A percentile compares a stretch with the other conserved stretches of the same genome.
These are phyloP conservation scores for Gentiana straminea DNA, from an alignment of 257 asterid genomes.

Conservation along the genomic window DNA sequence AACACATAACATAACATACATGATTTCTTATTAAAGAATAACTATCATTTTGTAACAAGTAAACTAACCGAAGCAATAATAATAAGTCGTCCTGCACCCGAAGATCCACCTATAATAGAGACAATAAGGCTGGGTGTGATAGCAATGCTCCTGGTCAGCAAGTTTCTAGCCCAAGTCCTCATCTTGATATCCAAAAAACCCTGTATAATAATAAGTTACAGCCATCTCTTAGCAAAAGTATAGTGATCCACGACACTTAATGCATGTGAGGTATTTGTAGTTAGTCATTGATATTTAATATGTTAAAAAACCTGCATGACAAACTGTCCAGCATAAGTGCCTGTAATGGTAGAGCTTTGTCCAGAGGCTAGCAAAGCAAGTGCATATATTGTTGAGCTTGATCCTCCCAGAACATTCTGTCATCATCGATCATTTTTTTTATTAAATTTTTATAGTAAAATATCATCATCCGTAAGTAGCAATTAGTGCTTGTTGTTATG, in stretches of 20 bases:
- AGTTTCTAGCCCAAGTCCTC: conserved; percentile 63
- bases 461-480: too few species aligned
- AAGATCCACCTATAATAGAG: conserved; percentile 73
- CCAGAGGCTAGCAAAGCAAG: conserved; percentile 91
- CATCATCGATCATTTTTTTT: not conserved
- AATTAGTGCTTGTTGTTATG: too few species aligned
- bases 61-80: conserved; percentile 80
- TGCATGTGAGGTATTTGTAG: too few species aligned
- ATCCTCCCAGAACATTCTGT: conserved; percentile 79
- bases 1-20: not conserved
- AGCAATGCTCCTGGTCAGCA: conserved; percentile 75
- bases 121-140: conserved; percentile 81
- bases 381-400: conserved; percentile 72
- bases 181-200: conserved; percentile 79
- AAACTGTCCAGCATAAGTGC: conserved; percentile 93
- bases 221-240: too few species aligned
- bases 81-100: conserved; percentile 78
- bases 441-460: too few species aligned
- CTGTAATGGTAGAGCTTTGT: conserved; percentile 87
- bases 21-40: too few species aligned
- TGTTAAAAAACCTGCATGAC: conserved; percentile 64
- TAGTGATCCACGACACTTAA: too few species aligned
- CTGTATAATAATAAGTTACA: conserved; percentile 15
- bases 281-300: too few species aligned
- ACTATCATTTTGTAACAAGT: too few species aligned